Evolutionary conservation across 352 stramenopile genomes (phyloP).

Genomic region (Lagenidium giganteum): DNA sequence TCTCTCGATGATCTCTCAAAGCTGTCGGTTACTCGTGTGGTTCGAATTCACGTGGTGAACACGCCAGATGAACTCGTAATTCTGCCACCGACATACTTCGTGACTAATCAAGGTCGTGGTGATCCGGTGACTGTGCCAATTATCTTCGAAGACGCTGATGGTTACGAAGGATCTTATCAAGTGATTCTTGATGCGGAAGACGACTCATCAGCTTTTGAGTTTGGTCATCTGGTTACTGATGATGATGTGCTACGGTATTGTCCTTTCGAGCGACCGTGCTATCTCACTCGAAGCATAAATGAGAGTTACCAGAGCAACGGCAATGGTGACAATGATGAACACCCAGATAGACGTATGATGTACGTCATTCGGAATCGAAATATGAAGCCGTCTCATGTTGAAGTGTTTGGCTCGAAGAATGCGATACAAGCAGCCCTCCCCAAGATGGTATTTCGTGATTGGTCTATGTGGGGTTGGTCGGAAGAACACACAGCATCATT

Average conservation of each 20-base stretch:
- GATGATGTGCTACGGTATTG: conserved; percentile 52
- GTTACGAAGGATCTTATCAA: conserved; percentile 31
- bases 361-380: conserved; percentile 22
- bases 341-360: conserved; percentile 8
- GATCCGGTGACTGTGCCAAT: conserved; percentile 28
- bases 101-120: conserved; percentile 14
- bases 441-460: conserved; percentile 34
- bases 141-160: conserved; percentile 51
- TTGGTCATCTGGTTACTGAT: conserved; percentile 39
- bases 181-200: conserved; percentile 36
- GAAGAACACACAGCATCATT: conserved; percentile 26
- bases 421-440: conserved; percentile 27
- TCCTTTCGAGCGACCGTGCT: conserved; percentile 39
- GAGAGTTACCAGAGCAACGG: conserved; percentile 19
- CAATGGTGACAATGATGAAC: conserved; percentile 11
- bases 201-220: conserved; percentile 24
- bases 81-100: conserved; percentile 35
- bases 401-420: conserved; percentile 33
- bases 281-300: conserved; percentile 26
- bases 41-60: conserved; percentile 53
- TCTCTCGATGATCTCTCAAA: not conserved
- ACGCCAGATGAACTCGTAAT: conserved; percentile 36
- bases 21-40: conserved; percentile 10
- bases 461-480: conserved; percentile 11
- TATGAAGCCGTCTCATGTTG: conserved; percentile 33